Base-by-base conservation (phyloP, 2,329 filamentous ascomycete genomes). In the Microascus cirrosus region DNA sequence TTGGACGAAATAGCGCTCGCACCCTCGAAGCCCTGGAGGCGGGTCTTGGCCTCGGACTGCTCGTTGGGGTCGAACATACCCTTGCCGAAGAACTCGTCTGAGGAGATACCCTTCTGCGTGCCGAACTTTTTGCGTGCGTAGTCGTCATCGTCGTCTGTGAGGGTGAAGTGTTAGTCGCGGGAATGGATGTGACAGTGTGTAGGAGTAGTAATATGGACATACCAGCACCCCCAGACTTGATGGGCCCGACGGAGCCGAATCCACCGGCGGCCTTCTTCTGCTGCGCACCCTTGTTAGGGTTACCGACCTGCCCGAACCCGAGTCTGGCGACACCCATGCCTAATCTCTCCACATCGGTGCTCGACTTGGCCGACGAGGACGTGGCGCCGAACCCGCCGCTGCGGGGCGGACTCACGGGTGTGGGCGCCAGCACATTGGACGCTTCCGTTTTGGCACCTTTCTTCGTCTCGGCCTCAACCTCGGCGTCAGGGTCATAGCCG, bases 41-140 rank as follows among this genome's bases (percentile, higher is more conserved):
- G 84, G 25, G 80, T 79, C 77, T 95, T 95, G 65, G 94, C 93
- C 75, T 96, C 93, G 56, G 84, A 79, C 68, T 94, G 87, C 10
- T 87, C 83, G 58, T 79, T 79, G 42, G 92, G 85, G 69, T 99
- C 92, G 72, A 86, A 97, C 58, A 82, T 76, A 57, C 91, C 90
- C 70, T 94, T 93, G 66, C 93, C 91, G 69, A 99, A 99, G 79
- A 95, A 99, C 70, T 99, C 94, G 70, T 99, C 94, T 0, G 92
- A 96, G 0, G 91, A 96, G 64, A 99, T 99, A 65, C 89, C 89
- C 78, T 97, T 97, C 71, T 99, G 94, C 51, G 73, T 74, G 60
- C 92, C 93, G 67, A 99, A 99, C 72, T 96, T 96, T 67, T 82
- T 77, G 66, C 89, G 88, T 6, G 92, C 90, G 68, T 90, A 95